These are phyloP conservation scores for Pelargonium cotyledonis DNA, from an alignment of 441 rosid species.

Conservation along the genomic window DNA sequence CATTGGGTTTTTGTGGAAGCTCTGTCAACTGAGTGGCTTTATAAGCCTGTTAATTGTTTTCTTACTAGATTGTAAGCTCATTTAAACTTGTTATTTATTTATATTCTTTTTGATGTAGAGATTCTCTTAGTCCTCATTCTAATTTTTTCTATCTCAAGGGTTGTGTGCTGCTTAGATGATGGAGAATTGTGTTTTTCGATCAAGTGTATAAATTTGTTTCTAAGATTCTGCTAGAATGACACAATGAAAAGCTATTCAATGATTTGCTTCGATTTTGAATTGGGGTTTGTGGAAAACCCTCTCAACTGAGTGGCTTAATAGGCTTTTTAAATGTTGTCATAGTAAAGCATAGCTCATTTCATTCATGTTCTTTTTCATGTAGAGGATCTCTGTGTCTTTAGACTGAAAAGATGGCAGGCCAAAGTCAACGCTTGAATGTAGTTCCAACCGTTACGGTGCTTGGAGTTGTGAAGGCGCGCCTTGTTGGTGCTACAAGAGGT, in stretches of 20 bases:
- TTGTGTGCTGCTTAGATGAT: neutral
- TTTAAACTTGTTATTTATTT: too few species aligned
- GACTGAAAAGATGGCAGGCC: slow-evolving; percentile 21
- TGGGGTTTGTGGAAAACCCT: too few species aligned
- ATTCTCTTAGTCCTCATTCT: neutral
- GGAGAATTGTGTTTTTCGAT: neutral
- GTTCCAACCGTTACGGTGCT: slow-evolving; percentile 24
- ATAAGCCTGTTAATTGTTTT: neutral
- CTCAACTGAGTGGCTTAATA: neutral
- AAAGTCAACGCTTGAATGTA: slow-evolving; percentile 22
- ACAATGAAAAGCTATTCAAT: neutral
- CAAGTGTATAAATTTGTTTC: neutral
- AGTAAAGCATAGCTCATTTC: too few species aligned
- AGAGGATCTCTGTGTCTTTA: neutral
- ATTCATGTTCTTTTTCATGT: too few species aligned
- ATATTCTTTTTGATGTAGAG: neutral
- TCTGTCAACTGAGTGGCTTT: neutral
- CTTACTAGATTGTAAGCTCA: too few species aligned
- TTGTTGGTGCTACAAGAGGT: slow-evolving; percentile 25
- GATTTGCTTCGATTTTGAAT: too few species aligned
- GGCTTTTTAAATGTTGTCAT: neutral
- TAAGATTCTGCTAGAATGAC: neutral
- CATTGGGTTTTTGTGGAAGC: too few species aligned
- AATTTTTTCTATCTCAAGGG: neutral
- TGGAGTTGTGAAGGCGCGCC: slow-evolving; percentile 24